Base-by-base conservation (phyloP, 306 rosid species). In the Benincasa hispida region DNA sequence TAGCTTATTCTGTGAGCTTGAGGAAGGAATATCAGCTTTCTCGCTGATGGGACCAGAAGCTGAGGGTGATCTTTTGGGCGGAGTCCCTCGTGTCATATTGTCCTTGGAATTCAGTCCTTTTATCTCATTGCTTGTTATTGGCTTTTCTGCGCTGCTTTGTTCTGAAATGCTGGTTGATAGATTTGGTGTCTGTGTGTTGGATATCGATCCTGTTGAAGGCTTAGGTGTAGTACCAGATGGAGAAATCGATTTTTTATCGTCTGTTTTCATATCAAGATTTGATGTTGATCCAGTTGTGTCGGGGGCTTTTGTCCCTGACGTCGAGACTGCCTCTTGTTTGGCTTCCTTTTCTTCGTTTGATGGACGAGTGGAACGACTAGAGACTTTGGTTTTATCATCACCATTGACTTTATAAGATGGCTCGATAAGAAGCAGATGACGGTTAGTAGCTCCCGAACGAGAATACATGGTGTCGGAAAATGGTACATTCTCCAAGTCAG, bases 381-480 rank as follows among this genome's bases (percentile, higher is more conserved):
- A 82, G 63, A 91, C 76, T 83, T 87, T 94, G 47, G 32, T 74
- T 85, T 86, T 91, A 63, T 94, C 98, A 27, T 91, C 95, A 17
- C 97, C 85, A 50, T 87, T 92, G 75, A 92, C 85, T 86, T 88
- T 89, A 56, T 89, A 89, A 9, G 89, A 82, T 60, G 98, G 91
- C 79, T 95, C 98, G 25, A 92, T 90, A 53, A 95, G 90, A 45
- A 92, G 80, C 81, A 83, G 81, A 5, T 91, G 93, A 55, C 88
- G 93, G 81, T 83, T 87, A 66, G 78, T 48, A 37, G 80, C 87
- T 75, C 88, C 74, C 21, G 98, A 81, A 63, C 79, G 89, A 66
- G 86, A 75, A 74, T 88, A 90, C 61, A 88, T 84, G 81, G 86
- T 83, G 77, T 95, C 96, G 13, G 89, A 87, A 76, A 92, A 91